A percentile compares a stretch with the other conserved stretches of the same genome.
Evolutionary conservation across 2,329 filamentous ascomycete species (phyloP).

Genomic region (Colletotrichum gloeosporioides): DNA sequence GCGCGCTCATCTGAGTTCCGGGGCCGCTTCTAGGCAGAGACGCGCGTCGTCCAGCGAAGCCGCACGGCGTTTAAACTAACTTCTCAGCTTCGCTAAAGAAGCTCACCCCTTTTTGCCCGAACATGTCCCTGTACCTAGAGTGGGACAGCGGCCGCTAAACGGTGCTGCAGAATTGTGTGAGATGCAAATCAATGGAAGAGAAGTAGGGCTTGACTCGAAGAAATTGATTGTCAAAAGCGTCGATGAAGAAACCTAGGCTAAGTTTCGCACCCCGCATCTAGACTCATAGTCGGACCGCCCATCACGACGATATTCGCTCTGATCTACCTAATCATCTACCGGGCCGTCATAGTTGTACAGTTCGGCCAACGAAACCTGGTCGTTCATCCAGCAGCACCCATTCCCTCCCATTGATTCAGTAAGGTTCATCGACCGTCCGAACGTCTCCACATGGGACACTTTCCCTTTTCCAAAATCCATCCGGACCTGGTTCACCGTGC

Average conservation of each 20-base stretch:
- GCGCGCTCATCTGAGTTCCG: neutral
- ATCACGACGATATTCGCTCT: neutral
- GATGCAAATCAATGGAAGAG: neutral
- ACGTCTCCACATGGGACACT: neutral
- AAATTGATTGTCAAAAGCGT: neutral
- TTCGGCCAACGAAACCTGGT: neutral
- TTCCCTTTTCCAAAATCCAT: conserved; percentile 34
- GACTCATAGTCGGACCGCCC: neutral
- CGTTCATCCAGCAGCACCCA: neutral
- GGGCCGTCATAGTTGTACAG: neutral
- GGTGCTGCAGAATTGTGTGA: neutral
- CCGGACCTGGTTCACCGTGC: conserved; percentile 36
- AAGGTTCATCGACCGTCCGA: neutral
- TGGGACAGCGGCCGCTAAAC: neutral
- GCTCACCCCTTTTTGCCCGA: neutral
- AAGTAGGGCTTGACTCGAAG: neutral
- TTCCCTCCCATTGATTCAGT: neutral
- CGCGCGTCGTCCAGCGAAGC: neutral
- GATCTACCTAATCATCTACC: neutral
- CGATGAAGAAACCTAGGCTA: neutral
- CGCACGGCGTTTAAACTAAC: neutral
- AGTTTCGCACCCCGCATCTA: neutral
- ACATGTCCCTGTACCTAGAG: neutral
- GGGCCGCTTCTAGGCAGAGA: neutral
- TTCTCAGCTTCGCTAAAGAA: neutral